These are phyloP conservation scores for Fusarium annulatum DNA, from an alignment of 2,329 filamentous ascomycete genomes.

Conservation along the genomic window DNA sequence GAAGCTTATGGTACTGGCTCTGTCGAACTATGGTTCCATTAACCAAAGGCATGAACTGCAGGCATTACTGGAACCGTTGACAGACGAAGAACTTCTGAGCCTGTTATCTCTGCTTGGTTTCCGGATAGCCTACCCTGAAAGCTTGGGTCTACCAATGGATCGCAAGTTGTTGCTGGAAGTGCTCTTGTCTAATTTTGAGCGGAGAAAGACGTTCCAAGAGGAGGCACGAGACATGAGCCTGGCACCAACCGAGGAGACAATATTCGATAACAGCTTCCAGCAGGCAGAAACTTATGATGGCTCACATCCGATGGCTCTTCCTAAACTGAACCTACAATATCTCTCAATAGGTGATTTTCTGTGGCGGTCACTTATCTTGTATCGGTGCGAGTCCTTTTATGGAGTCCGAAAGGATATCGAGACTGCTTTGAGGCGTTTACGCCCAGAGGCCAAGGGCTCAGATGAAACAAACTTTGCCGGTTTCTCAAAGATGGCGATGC, in stretches of 20 bases:
- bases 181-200: slow-evolving; percentile 79
- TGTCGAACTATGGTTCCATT: slow-evolving; percentile 93
- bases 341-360: slow-evolving; percentile 94
- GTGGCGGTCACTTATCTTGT: slow-evolving; percentile 92
- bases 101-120: slow-evolving; percentile 80
- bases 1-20: slow-evolving; percentile 88
- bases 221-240: slow-evolving; percentile 75
- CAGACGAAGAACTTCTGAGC: slow-evolving; percentile 77
- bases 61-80: slow-evolving; percentile 76
- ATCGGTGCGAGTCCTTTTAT: slow-evolving; percentile 92
- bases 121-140: slow-evolving; percentile 82
- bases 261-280: slow-evolving; percentile 83
- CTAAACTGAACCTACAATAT: slow-evolving; percentile 96
- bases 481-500: slow-evolving; percentile 90
- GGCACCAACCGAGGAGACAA: slow-evolving; percentile 82
- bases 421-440: slow-evolving; percentile 80
- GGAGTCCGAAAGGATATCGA: slow-evolving; percentile 93
- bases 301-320: slow-evolving; percentile 86
- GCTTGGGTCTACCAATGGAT: slow-evolving; percentile 71
- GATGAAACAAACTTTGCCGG: slow-evolving; percentile 82
- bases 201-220: slow-evolving; percentile 85
- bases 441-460: slow-evolving; percentile 72
- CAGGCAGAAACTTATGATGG: slow-evolving; percentile 90
- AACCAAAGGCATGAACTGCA: slow-evolving; percentile 83
- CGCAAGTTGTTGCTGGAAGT: slow-evolving; percentile 76